Percentiles rank a stretch among this genome's conserved stretches.
Conservation (phyloP, 1,284 basidiomycete genomes). For the Cryptococcus sp. region DNA sequence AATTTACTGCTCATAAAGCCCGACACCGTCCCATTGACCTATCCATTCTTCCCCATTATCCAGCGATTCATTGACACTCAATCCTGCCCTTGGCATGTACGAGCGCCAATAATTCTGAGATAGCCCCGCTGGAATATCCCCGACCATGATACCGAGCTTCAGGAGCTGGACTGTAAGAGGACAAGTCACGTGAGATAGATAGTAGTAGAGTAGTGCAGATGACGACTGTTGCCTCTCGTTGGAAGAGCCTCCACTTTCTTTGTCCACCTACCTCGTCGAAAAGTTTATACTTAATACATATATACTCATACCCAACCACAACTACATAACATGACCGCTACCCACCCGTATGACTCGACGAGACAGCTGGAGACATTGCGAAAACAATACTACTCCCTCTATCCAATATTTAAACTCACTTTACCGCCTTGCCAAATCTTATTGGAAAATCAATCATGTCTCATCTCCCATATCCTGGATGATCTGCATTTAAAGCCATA, state of each 20-base stretch:
- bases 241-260: not conserved
- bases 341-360: too few species aligned
- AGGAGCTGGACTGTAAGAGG: not conserved
- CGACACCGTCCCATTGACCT: conserved; percentile 68
- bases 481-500: conserved; percentile 4
- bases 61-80: conserved; percentile 20
- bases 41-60: conserved; percentile 70
- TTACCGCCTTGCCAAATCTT: not conserved
- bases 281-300: too few species aligned
- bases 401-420: not conserved
- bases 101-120: conserved; percentile 27
- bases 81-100: conserved; percentile 13
- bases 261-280: too few species aligned
- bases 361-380: too few species aligned
- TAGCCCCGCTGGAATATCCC: conserved; percentile 18
- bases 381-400: not conserved
- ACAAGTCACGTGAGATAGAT: not conserved
- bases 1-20: conserved; percentile 83
- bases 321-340: too few species aligned
- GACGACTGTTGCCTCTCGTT: not conserved
- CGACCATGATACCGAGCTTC: not conserved
- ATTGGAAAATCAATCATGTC: not conserved
- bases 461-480: conserved; percentile 7
- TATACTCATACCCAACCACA: too few species aligned
- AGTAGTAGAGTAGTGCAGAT: conserved; percentile 1